Percentiles rank a stretch among this genome's conserved stretches.
phyloP scores from a whole-genome alignment of 2,329 filamentous ascomycete species.

The Penicillium sp. region DNA sequence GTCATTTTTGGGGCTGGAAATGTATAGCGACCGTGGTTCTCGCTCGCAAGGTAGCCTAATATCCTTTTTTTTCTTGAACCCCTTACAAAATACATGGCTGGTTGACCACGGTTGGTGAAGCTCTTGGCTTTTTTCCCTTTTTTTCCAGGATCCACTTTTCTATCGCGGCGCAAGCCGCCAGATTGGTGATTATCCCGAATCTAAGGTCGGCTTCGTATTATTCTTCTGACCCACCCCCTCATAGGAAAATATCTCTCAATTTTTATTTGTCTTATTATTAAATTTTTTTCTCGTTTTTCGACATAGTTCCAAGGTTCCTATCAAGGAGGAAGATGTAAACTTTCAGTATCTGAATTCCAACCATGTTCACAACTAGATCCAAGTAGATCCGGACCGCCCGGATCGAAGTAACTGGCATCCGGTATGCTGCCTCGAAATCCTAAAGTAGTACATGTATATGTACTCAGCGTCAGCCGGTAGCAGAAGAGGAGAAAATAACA shows the following conservation, averaged over 20 bases:
- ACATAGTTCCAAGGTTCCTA: constrained; percentile 1
- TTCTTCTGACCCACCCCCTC: constrained; percentile 1
- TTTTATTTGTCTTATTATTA: neutral
- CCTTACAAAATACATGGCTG: neutral
- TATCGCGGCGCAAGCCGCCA: constrained; percentile 21
- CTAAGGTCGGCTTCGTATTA: constrained; percentile 1
- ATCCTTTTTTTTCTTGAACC: neutral
- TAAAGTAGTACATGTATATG: neutral
- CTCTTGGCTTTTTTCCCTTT: constrained; percentile 2
- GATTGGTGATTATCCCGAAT: constrained; percentile 19
- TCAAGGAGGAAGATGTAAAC: neutral
- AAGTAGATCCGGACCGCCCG: constrained; percentile 3
- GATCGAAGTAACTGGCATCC: neutral
- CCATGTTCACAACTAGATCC: neutral
- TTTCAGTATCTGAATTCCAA: no score
- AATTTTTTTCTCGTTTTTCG: neutral
- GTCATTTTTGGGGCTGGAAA: constrained; percentile 4
- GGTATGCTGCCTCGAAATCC: neutral
- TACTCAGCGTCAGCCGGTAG: neutral
- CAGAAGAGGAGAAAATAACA: neutral
- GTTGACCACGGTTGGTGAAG: neutral
- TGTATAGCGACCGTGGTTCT: constrained; percentile 6
- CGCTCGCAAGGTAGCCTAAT: neutral
- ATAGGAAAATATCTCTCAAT: neutral
- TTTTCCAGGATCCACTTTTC: constrained; percentile 16